Conservation (phyloP, 2,329 filamentous ascomycete genomes). For the Exserohilum rostratum region DNA sequence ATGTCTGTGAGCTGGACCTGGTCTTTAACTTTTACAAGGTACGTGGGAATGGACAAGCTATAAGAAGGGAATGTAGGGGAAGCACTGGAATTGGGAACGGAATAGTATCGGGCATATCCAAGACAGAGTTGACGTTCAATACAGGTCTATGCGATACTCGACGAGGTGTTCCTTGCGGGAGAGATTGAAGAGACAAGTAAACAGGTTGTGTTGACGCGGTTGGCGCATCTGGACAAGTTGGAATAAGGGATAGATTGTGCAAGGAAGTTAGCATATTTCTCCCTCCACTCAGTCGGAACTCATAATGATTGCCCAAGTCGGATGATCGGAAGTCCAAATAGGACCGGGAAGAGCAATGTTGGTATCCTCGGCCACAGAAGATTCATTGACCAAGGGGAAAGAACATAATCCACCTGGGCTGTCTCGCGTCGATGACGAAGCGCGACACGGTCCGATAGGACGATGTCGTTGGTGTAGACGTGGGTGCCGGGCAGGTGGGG, state of each 20-base stretch:
- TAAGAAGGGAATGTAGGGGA: neutral
- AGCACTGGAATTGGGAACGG: no score
- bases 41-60: slow-evolving; percentile 23
- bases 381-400: neutral
- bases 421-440: neutral
- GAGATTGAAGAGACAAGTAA: slow-evolving; percentile 99
- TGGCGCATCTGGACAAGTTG: slow-evolving; percentile 96
- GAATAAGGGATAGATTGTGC: slow-evolving; percentile 61
- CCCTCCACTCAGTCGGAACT: neutral
- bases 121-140: slow-evolving; percentile 15
- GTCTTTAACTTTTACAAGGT: slow-evolving; percentile 76
- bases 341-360: neutral
- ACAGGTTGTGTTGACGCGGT: slow-evolving; percentile 89
- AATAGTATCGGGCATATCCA: neutral
- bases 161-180: slow-evolving; percentile 96
- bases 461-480: neutral
- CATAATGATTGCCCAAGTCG: neutral
- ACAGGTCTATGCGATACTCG: slow-evolving; percentile 93
- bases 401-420: neutral
- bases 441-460: neutral
- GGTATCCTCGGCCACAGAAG: neutral
- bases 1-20: slow-evolving; percentile 96
- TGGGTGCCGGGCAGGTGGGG: neutral
- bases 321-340: neutral
- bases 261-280: neutral